Base-by-base conservation (phyloP, 2,329 filamentous ascomycete genomes). In the Sphaerulina vaccinii region DNA sequence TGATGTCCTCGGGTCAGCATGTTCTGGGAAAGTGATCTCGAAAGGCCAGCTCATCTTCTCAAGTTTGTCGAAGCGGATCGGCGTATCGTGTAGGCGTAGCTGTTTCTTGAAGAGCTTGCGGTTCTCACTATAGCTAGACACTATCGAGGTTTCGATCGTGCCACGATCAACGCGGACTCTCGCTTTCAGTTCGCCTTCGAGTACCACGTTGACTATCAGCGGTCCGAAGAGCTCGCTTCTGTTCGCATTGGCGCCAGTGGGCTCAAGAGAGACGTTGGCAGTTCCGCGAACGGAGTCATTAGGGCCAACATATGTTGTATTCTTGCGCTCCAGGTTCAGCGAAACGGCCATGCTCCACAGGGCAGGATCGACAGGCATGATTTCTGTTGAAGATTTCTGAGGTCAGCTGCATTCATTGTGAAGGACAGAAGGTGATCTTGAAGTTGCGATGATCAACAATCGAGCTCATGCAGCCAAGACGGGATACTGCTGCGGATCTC, bases 21-120 rank as follows among this genome's bases (percentile, higher is more conserved):
- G 33, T 10, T 45, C 42, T 13, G 42, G 42, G 11, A 45, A 45
- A 21, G 18, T 36, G 42, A 36, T 32, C 22, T 27, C 33, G 29
- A 45, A 45, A 8, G 42, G 19, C 3, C 15, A 35, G 5, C 27
- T n/a, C 9, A 21, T 21, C 13, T 35, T 16, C 15, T 45, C 27
- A 13, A 8, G 11, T 13, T 16, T 45, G 1, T 27, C 13, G 21
- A 45, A 33, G 11, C 29, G 42, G 3, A 35, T 15, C 6, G 42
- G 15, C 8, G 42, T 29, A 24, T 35, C 27, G 22, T 45, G 42
- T 10, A 45, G 24, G 7, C 7, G 36, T 2, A 45, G 27, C 13
- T 3, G 18, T 10, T 32, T 16, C 8, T 23, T 33, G 42, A 29
- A 45, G 7, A 45, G 42, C 10, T 11, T 33, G n/a, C 42, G 42